Conservation (phyloP, 257 asterid genomes). For the Plectranthus barbatus region DNA sequence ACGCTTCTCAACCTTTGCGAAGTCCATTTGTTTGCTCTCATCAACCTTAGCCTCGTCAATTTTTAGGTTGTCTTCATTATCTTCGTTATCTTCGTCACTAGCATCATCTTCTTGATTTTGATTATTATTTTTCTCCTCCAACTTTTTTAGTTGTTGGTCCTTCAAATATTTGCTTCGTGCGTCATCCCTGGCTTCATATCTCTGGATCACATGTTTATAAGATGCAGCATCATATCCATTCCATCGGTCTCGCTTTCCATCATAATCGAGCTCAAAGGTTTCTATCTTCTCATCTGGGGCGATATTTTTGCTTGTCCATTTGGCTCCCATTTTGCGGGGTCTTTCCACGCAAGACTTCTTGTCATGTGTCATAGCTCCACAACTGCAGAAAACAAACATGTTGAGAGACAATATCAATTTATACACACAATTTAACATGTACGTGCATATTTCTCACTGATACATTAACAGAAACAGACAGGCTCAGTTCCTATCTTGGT, state of each 20-base stretch:
- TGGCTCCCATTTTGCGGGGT: slow-evolving; percentile 78
- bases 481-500: too few species aligned
- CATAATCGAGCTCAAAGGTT: slow-evolving; percentile 86
- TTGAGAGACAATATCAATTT: background rate
- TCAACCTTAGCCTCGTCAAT: slow-evolving; percentile 95
- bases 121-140: slow-evolving; percentile 80
- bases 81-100: slow-evolving; percentile 61
- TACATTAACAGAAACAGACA: too few species aligned
- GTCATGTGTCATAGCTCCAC: slow-evolving; percentile 87
- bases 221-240: slow-evolving; percentile 91
- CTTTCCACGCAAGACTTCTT: slow-evolving; percentile 73
- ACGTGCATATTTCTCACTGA: too few species aligned
- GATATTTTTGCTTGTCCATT: slow-evolving; percentile 59
- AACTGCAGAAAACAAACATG: slow-evolving; percentile 38
- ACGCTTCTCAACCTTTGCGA: slow-evolving; percentile 97
- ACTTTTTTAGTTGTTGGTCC: slow-evolving; percentile 76
- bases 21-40: slow-evolving; percentile 99
- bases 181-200: slow-evolving; percentile 94
- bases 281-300: slow-evolving; percentile 93
- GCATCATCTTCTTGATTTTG: slow-evolving; percentile 47
- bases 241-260: slow-evolving; percentile 96
- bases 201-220: slow-evolving; percentile 55
- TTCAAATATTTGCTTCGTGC: slow-evolving; percentile 80
- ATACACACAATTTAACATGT: background rate
- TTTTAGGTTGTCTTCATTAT: slow-evolving; percentile 50